Percentiles rank a stretch among this genome's conserved stretches.
Evolutionary conservation across 768 basidiomycete genomes (phyloP).

Genomic region (Boletus reticuloceps): DNA sequence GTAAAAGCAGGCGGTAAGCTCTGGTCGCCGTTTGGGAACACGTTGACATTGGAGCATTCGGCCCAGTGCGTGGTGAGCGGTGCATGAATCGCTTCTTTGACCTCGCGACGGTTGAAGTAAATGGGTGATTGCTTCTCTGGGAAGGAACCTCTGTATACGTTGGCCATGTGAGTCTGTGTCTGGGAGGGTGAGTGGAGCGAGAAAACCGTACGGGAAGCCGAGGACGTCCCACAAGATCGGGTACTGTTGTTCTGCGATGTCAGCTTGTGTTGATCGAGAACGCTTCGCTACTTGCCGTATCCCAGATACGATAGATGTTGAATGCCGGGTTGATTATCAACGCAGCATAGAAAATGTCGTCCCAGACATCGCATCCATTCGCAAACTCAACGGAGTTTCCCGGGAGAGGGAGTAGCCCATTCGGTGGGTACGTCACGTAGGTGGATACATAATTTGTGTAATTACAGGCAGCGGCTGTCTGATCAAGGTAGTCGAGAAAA

Average conservation of each 20-base stretch:
- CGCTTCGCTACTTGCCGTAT: slow-evolving; percentile 42
- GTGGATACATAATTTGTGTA: slow-evolving; percentile 61
- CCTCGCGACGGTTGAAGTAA: slow-evolving; percentile 69
- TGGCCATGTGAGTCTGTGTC: neutral
- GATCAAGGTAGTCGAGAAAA: slow-evolving; percentile 58
- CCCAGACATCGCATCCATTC: slow-evolving; percentile 66
- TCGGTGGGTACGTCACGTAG: slow-evolving; percentile 60
- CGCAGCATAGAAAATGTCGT: slow-evolving; percentile 61
- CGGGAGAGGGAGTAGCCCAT: slow-evolving; percentile 65
- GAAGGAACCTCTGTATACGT: slow-evolving; percentile 49
- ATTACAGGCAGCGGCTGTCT: slow-evolving; percentile 51
- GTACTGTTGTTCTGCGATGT: slow-evolving; percentile 30
- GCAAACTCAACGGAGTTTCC: slow-evolving; percentile 47
- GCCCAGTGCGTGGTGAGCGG: slow-evolving; percentile 58
- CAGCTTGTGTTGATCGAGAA: neutral
- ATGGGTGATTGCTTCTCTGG: slow-evolving; percentile 55
- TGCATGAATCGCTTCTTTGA: slow-evolving; percentile 66
- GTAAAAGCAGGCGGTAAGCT: slow-evolving; percentile 62
- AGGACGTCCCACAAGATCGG: slow-evolving; percentile 78
- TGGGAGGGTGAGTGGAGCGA: neutral
- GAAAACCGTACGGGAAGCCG: slow-evolving; percentile 63
- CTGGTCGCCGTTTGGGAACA: slow-evolving; percentile 60
- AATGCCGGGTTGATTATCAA: slow-evolving; percentile 69
- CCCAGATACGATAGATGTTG: slow-evolving; percentile 75
- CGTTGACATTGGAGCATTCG: slow-evolving; percentile 58